Evolutionary conservation across 306 rosid species (phyloP), one percentile per base, ranked within the genome.

Genomic region (Astragalus membranaceus): DNA sequence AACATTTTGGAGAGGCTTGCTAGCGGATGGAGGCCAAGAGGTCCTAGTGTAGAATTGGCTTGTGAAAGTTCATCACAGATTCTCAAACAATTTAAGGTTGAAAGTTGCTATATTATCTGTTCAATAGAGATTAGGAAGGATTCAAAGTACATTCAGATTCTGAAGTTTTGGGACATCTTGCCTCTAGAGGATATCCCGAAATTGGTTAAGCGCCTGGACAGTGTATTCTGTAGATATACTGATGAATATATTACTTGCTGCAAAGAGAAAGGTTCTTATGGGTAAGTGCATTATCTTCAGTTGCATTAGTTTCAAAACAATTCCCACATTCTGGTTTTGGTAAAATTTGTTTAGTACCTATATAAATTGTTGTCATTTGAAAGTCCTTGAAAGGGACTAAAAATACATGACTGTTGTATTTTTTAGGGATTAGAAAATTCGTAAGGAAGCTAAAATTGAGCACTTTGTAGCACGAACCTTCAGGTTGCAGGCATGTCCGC

Each of bases 91-190:
- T 81, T 75, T 59, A 88, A 85, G 82, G 87, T 88, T 12, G 88
- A 69, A 76, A 51, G 47, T 0, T 41, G 57, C 8, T 88, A 69
- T 42, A 53, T 90, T 7, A 54, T 90, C 9, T 75, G 90, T 49
- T 74, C 95, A 47, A 50, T 54, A 3, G 96, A 90, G 44, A 77
- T 90, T 6, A 67, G 16, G 52, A 88, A 81, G 77, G 44, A 60
- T 15, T 49, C 52, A 1, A n/a, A 23, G 0, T 75, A 82, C 54
- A 7, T 7, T 37, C 96, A 88, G 81, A 78, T 86, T 44, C 47
- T 90, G 64, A 90, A 78, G 62, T 63, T 90, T 7, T 88, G 96
- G 96, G 88, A 90, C 15, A 11, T 90, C 5, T 43, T 86, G 52
- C 75, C 79, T 26, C 37, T 58, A 4, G 95, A 90, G 30, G 86